Base-by-base conservation (phyloP, 2,329 filamentous ascomycete species). In the Trichoderma koningiopsis region DNA sequence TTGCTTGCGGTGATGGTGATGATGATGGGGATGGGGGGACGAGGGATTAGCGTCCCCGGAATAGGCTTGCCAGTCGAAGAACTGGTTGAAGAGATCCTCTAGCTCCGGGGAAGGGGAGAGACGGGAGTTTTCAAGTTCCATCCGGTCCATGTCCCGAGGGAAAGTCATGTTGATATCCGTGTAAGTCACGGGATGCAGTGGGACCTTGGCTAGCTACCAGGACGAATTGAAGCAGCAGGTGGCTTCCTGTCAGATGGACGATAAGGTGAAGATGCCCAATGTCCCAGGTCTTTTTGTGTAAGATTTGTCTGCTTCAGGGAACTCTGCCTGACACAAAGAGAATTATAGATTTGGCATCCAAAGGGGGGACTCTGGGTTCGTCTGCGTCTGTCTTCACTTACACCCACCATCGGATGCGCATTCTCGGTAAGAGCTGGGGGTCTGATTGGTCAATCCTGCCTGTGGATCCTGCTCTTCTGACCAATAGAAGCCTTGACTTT, bases 141-240 rank as follows among this genome's bases (percentile, higher is more conserved):
- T 76, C 74, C 75, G 76, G 76, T 73, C 74, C 71, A 76, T 76
- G 76, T 74, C 73, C 76, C 77, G 77, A 75, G 73, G 68, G 72
- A 70, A 74, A 79, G 77, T 77, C 79, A 80, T 80, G 76, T 77
- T 80, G 79, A 79, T 77, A 74, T 77, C 75, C 76, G 78, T 81
- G 75, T 80, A 80, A 80, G 79, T 80, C 79, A 81, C 78, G 77
- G 75, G 76, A 78, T 76, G 76, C 79, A 78, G 79, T 81, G 79
- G 79, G 80, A 81, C 79, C 79, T 79, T 78, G 76, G 74, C 76
- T 78, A 73, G 73, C 72, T 76, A 73, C 72, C 70, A 73, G 75
- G 78, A 75, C 77, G 77, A 79, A 79, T 76, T 77, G 78, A 77
- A 77, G 73, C 77, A 74, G 75, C 77, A 74, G 75, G 76, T 75